These are phyloP conservation scores for Canariomyces notabilis DNA, from an alignment of 2,329 filamentous ascomycete genomes.

Conservation along the genomic window DNA sequence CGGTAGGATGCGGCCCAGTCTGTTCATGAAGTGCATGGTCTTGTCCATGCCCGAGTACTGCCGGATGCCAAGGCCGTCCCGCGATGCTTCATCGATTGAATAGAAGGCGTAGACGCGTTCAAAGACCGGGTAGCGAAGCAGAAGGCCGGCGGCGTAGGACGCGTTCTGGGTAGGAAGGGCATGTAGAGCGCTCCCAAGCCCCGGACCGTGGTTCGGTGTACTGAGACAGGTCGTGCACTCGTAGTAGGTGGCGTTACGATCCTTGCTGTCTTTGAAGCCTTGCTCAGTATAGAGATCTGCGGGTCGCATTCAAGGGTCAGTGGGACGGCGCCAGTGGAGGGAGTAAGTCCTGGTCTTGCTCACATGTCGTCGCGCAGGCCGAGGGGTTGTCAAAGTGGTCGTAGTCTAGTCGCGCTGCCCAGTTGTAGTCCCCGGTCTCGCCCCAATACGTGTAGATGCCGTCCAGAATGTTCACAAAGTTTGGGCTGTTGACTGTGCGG, in stretches of 20 bases:
- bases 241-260: neutral
- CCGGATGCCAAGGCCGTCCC: too few relatives aligned
- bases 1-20: too few relatives aligned
- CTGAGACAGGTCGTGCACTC: conserved; percentile 7
- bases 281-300: neutral
- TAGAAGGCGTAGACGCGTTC: neutral
- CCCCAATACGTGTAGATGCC: too few relatives aligned
- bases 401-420: neutral
- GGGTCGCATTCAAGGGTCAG: too few relatives aligned
- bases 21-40: too few relatives aligned
- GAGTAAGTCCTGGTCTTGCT: too few relatives aligned
- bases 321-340: too few relatives aligned
- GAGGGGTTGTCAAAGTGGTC: neutral
- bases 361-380: neutral
- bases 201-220: neutral
- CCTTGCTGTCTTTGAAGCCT: neutral
- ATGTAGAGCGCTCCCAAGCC: neutral
- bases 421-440: too few relatives aligned
- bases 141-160: conserved; percentile 1
- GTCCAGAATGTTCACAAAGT: too few relatives aligned
- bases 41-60: too few relatives aligned
- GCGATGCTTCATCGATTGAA: too few relatives aligned
- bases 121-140: neutral
- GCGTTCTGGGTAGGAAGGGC: neutral
- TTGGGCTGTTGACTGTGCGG: too few relatives aligned